These are phyloP conservation scores for Neoboletus brunneissimus DNA, from an alignment of 768 basidiomycete species.

Conservation along the genomic window DNA sequence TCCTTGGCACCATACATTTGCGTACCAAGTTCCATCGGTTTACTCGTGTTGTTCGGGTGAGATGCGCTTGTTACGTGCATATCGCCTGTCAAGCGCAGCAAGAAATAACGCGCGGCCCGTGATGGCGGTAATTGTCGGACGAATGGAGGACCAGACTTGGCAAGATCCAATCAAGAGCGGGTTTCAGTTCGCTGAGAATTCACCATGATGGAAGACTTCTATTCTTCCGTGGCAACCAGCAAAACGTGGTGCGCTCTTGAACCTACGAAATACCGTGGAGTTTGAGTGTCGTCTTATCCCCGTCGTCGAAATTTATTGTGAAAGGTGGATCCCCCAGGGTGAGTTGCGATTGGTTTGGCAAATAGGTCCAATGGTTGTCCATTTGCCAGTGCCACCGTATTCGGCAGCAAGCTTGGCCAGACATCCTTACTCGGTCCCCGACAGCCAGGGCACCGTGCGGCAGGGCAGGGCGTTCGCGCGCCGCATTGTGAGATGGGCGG, in stretches of 20 bases:
- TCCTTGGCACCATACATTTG: constrained; percentile 1
- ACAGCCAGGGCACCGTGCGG: constrained; percentile 3
- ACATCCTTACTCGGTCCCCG: constrained; percentile 21
- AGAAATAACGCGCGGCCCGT: background rate
- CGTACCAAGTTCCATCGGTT: background rate
- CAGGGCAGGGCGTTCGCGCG: background rate
- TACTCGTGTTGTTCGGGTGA: constrained; percentile 5
- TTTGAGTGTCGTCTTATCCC: constrained; percentile 22
- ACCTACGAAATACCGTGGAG: constrained; percentile 25
- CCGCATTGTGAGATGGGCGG: constrained; percentile 20
- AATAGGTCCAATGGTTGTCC: background rate
- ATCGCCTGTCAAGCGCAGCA: constrained; percentile 10
- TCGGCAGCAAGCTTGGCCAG: constrained; percentile 22
- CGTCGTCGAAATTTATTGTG: constrained; percentile 5
- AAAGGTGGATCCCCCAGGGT: background rate
- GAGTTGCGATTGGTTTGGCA: background rate
- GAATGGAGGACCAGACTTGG: constrained; percentile 9
- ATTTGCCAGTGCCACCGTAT: constrained; percentile 8
- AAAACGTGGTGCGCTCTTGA: constrained; percentile 23
- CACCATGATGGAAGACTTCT: constrained; percentile 30
- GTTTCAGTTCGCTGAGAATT: constrained; percentile 21
- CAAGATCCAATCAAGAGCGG: constrained; percentile 10
- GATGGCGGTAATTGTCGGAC: constrained; percentile 21
- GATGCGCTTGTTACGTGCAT: constrained; percentile 9
- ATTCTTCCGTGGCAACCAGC: constrained; percentile 32